A percentile compares a stretch with the other conserved stretches of the same genome.
phyloP scores from a whole-genome alignment of 2,329 filamentous ascomycete species.

The Alternaria brassicae region DNA sequence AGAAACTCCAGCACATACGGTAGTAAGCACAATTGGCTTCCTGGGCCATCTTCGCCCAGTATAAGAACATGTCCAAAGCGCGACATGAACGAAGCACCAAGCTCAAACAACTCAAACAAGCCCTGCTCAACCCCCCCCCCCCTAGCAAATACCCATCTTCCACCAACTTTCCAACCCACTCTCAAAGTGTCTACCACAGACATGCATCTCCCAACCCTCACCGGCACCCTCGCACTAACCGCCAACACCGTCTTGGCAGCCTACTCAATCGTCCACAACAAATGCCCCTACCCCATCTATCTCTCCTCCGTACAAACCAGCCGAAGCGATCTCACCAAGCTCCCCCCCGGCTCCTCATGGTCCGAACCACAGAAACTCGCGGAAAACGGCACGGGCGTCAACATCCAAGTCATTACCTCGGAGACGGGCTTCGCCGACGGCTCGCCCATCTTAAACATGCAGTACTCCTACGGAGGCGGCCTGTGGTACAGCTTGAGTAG shows the following conservation, averaged over 20 bases:
- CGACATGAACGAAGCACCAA: not conserved
- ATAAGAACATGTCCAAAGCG: slow-evolving; percentile 17
- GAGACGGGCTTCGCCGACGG: slow-evolving; percentile 20
- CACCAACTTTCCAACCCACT: not conserved
- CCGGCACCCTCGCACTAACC: slow-evolving; percentile 23
- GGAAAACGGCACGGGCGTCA: slow-evolving; percentile 22
- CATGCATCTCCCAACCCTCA: slow-evolving; percentile 28
- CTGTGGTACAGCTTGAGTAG: slow-evolving; percentile 38
- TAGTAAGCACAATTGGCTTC: not conserved
- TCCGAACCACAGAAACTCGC: slow-evolving; percentile 25
- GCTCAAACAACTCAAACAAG: not conserved
- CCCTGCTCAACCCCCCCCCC: not conserved
- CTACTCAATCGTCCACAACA: slow-evolving; percentile 31
- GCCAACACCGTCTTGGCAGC: slow-evolving; percentile 22
- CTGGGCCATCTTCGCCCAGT: not conserved
- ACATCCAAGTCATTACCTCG: slow-evolving; percentile 32
- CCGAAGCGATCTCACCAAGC: slow-evolving; percentile 1
- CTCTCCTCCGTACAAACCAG: slow-evolving; percentile 25
- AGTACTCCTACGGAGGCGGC: slow-evolving; percentile 28
- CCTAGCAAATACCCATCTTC: not conserved
- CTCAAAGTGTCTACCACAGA: not conserved
- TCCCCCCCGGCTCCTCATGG: slow-evolving; percentile 14
- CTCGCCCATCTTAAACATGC: slow-evolving; percentile 30
- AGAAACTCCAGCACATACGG: not conserved
- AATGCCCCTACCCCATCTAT: slow-evolving; percentile 34